Evolutionary conservation across 2,329 filamentous ascomycete species (phyloP).

Genomic region (Monosporascus sp.): DNA sequence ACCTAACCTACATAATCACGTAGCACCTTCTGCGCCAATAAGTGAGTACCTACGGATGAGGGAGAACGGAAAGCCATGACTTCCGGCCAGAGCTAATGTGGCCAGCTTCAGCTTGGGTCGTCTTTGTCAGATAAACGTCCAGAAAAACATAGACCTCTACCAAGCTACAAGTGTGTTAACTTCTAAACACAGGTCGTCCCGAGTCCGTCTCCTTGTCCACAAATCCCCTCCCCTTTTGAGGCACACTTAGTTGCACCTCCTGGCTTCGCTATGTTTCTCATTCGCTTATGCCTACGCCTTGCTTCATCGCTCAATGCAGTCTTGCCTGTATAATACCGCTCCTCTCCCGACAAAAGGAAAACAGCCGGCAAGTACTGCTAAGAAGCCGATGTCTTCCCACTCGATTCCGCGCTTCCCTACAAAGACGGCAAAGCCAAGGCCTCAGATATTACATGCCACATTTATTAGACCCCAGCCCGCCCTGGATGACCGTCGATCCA

Average conservation of each 20-base stretch:
- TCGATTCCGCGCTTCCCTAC: slow-evolving; percentile 1
- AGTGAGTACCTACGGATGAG: no score
- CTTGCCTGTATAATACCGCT: slow-evolving; percentile 20
- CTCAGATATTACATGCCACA: slow-evolving; percentile 11
- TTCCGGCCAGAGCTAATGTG: no score
- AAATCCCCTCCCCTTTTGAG: not conserved
- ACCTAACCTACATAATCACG: no score
- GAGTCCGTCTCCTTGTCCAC: not conserved
- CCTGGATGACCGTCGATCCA: slow-evolving; percentile 6
- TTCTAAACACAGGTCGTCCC: not conserved
- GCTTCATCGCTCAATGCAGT: slow-evolving; percentile 22
- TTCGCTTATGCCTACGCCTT: slow-evolving; percentile 4
- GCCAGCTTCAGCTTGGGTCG: no score
- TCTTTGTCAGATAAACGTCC: no score
- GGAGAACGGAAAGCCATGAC: no score
- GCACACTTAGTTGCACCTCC: not conserved
- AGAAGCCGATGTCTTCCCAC: slow-evolving; percentile 11
- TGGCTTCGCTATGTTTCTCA: not conserved
- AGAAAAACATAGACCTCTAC: no score
- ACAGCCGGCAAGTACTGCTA: slow-evolving; percentile 9
- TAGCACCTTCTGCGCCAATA: no score
- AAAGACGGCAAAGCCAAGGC: slow-evolving; percentile 8
- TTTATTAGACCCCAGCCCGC: slow-evolving; percentile 12
- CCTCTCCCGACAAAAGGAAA: slow-evolving; percentile 19
- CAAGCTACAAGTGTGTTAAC: no score